phyloP scores from a whole-genome alignment of 768 basidiomycete genomes.

The Clathrus columnatus region DNA sequence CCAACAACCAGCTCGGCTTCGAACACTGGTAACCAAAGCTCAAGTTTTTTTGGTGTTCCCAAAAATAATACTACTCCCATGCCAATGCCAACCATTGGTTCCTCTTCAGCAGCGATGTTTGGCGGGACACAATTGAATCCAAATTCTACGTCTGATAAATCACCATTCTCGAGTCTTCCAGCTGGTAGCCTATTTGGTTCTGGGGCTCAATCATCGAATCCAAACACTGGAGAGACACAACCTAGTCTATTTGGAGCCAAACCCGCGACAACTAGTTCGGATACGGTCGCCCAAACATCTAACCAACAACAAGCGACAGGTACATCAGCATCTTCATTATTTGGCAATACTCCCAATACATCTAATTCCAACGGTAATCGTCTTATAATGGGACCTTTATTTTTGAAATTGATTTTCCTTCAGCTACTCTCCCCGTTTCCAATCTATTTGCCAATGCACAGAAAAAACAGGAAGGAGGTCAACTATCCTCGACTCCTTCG shows the following conservation, averaged over 20 bases:
- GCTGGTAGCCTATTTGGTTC: no score
- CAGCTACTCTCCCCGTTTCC: not conserved
- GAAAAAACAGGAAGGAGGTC: conserved; percentile 14
- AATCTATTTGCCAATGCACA: conserved; percentile 12
- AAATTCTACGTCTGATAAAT: no score
- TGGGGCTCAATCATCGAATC: no score
- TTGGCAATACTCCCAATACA: conserved; percentile 15
- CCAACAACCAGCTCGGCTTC: not conserved
- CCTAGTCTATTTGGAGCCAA: conserved; percentile 11
- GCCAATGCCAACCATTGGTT: no score
- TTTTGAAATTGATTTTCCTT: conserved; percentile 8
- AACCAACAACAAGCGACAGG: conserved; percentile 18
- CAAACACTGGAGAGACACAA: not conserved
- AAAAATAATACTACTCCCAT: no score
- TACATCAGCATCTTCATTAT: conserved; percentile 19
- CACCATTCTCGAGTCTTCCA: no score
- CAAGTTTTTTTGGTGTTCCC: no score
- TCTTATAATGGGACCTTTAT: conserved; percentile 16
- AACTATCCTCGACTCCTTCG: not conserved
- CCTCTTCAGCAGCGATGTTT: no score
- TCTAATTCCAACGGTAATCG: conserved; percentile 12
- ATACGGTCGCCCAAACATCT: conserved; percentile 7
- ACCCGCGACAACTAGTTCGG: conserved; percentile 14
- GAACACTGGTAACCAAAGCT: not conserved
- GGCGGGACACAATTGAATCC: no score